Conservation (phyloP, 495 filamentous ascomycete species). For the Paragyromitra xinjiangensis region DNA sequence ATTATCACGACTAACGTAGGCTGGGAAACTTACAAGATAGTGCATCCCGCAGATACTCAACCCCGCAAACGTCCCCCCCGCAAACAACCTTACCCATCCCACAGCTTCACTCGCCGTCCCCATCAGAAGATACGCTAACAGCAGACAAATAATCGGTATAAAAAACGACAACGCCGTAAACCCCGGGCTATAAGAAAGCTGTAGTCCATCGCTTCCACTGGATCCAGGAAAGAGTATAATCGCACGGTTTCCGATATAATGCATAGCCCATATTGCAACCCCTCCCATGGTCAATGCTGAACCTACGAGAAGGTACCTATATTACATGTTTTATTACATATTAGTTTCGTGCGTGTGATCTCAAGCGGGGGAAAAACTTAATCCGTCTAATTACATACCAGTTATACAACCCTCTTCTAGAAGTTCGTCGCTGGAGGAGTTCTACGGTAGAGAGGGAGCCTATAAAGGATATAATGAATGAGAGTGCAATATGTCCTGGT, state of each 20-base stretch:
- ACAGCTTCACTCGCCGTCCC: conserved; percentile 65
- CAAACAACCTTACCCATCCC: conserved; percentile 66
- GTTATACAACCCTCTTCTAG: conserved; percentile 72
- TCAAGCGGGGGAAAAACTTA: neutral
- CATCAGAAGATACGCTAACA: conserved; percentile 74
- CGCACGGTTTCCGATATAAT: conserved; percentile 85
- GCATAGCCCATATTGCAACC: conserved; percentile 72
- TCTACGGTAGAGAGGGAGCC: conserved; percentile 82
- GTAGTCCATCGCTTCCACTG: conserved; percentile 67
- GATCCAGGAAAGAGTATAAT: conserved; percentile 67
- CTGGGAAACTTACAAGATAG: conserved; percentile 67
- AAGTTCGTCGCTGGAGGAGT: conserved; percentile 78
- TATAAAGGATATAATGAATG: conserved; percentile 79
- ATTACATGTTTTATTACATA: conserved; percentile 25
- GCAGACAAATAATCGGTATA: conserved; percentile 77
- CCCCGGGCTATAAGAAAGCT: conserved; percentile 75
- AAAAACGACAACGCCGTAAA: conserved; percentile 83
- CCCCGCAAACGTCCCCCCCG: conserved; percentile 74
- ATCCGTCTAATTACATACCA: conserved; percentile 64
- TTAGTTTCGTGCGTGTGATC: conserved; percentile 29
- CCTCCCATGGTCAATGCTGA: conserved; percentile 76
- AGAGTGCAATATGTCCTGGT: conserved; percentile 72
- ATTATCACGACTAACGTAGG: neutral
- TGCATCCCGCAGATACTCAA: conserved; percentile 86
- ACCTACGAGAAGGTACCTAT: conserved; percentile 74